Base-by-base conservation (phyloP, 2,329 filamentous ascomycete species). In the Drechslerella coelobrocha region DNA sequence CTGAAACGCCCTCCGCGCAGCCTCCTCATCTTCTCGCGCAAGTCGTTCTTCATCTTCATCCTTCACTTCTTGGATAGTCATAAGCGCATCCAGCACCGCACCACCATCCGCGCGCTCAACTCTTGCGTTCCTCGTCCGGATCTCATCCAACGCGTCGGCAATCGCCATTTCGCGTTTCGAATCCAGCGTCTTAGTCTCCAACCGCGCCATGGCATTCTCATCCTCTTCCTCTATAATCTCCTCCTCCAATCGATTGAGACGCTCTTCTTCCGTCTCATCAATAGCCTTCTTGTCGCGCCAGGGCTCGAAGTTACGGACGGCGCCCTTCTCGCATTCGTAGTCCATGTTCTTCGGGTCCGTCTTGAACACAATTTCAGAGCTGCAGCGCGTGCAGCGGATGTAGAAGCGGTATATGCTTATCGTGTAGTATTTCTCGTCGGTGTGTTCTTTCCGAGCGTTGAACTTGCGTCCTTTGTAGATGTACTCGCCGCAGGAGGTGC, bases 271-370 rank as follows among this genome's bases (percentile, higher is more conserved):
- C 1, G 90, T 93, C 81, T 97, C 93, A 73, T 91, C 84, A 12
- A 81, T 82, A 12, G 84, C 81, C 68, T 87, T 85, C 23, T 85
- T 83, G 54, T 88, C 83, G 23, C 91, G 83, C 94, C 94, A 99
- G 0, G 90, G 89, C 79, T 99, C 94, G 73, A 94, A 94, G 79
- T 96, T 97, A 47, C 94, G 85, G 80, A 93, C 91, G 3, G 93
- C 94, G 14, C 94, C 93, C 53, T 84, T 84, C 78, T 95, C 85
- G 80, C 85, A 88, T 51, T 83, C 86, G 78, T 97, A 99, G 78
- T 97, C 93, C 83, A 92, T 91, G 77, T 92, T 92, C 79, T 95
- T 95, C 0, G 94, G 94, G 75, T 99, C 94, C 0, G 94, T 97
- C 73, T 90, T 89, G 82, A 97, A 96, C 0, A 90, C 92, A 75